A percentile compares a stretch with the other conserved stretches of the same genome.
phyloP scores from a whole-genome alignment of 2,329 filamentous ascomycete genomes.

The Aspergillus novoparasiticus region DNA sequence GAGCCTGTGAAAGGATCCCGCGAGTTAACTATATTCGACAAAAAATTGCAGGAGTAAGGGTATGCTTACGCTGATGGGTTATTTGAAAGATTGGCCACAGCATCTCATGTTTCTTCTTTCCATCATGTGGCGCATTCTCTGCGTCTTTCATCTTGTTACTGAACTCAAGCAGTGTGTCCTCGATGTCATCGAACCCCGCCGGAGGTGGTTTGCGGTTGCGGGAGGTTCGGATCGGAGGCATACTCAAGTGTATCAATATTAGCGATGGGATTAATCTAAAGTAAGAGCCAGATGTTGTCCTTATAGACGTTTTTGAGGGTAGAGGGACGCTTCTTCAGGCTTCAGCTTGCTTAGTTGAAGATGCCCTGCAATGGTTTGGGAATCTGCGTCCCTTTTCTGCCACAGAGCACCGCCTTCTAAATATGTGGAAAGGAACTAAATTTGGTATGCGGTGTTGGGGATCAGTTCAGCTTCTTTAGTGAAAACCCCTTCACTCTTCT shows the following conservation, averaged over 20 bases:
- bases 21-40: not conserved
- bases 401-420: slow-evolving; percentile 12
- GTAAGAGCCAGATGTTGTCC: not conserved
- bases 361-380: not conserved
- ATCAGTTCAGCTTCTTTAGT: not conserved
- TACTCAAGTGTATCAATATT: slow-evolving; percentile 32
- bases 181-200: slow-evolving; percentile 68
- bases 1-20: slow-evolving; percentile 49
- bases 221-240: slow-evolving; percentile 64
- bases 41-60: not conserved
- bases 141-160: slow-evolving; percentile 74
- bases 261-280: not conserved
- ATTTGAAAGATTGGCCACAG: slow-evolving; percentile 99
- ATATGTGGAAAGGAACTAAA: not conserved
- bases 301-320: not conserved
- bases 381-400: slow-evolving; percentile 9
- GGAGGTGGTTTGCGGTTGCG: slow-evolving; percentile 66
- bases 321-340: not conserved
- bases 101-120: slow-evolving; percentile 86
- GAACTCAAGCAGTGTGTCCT: slow-evolving; percentile 69
- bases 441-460: slow-evolving; percentile 1
- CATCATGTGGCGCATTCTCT: slow-evolving; percentile 78
- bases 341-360: not conserved
- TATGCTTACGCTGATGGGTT: slow-evolving; percentile 74
- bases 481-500: not conserved